A percentile compares a stretch with the other conserved stretches of the same genome.
phyloP scores from a whole-genome alignment of 208 protist species.

The Wallacemonas collosoma region DNA sequence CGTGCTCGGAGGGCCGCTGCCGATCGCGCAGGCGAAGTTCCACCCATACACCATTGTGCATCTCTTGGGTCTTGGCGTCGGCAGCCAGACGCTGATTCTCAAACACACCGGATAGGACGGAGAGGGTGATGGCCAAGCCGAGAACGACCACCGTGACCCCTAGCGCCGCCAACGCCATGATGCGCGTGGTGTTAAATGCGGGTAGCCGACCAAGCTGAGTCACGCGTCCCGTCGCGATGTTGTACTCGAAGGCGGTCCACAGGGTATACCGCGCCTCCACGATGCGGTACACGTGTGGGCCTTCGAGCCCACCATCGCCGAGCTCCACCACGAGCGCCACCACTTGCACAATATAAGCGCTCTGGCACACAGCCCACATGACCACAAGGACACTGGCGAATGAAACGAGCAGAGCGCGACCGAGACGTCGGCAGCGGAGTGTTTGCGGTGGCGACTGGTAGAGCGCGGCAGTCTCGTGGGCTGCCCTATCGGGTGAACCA shows the following conservation, averaged over 20 bases:
- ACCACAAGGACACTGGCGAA: background rate
- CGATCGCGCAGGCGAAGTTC: background rate
- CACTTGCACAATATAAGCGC: slow-evolving; percentile 8
- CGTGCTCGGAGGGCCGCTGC: slow-evolving; percentile 9
- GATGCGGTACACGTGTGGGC: background rate
- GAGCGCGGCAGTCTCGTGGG: background rate
- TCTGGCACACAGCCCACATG: background rate
- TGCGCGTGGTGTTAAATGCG: background rate
- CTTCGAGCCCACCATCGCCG: background rate
- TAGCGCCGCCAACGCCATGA: background rate
- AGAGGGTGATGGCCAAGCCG: background rate
- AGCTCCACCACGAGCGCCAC: slow-evolving; percentile 6
- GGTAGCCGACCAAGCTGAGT: background rate
- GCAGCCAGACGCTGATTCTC: background rate
- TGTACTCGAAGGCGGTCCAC: slow-evolving; percentile 2
- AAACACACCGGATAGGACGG: background rate
- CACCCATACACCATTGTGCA: background rate
- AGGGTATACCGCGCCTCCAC: slow-evolving; percentile 10
- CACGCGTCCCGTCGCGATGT: background rate
- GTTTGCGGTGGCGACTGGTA: background rate
- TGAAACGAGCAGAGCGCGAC: background rate
- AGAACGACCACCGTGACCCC: background rate
- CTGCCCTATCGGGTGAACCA: background rate
- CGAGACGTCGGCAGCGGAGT: slow-evolving; percentile 2
- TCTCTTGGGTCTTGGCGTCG: background rate